A percentile compares a stretch with the other conserved stretches of the same genome.
These are phyloP conservation scores for Elymus sibiricus DNA, from an alignment of 176 grass and related monocot species.

Conservation along the genomic window DNA sequence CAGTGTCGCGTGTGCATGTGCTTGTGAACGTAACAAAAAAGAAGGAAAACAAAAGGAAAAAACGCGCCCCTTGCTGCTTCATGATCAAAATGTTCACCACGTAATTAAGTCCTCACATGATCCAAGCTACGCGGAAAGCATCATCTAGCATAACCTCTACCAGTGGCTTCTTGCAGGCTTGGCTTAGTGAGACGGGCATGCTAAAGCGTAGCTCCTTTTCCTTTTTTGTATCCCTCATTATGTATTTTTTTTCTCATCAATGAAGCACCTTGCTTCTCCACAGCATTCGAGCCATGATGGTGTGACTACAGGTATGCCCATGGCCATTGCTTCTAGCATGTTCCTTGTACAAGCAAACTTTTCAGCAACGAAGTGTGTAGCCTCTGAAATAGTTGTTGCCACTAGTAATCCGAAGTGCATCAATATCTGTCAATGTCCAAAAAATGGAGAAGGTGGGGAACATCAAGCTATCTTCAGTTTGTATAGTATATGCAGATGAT, in stretches of 20 bases:
- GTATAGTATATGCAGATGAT: constrained; percentile 16
- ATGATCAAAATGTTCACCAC: neutral
- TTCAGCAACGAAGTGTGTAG: constrained; percentile 83
- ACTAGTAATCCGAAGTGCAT: constrained; percentile 45
- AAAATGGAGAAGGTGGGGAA: neutral
- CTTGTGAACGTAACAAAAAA: too few relatives aligned
- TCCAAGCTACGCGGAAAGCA: neutral
- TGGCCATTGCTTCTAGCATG: constrained; percentile 88
- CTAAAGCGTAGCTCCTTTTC: constrained; percentile 81
- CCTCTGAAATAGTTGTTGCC: constrained; percentile 55
- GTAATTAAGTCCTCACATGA: neutral
- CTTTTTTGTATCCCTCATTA: constrained; percentile 86
- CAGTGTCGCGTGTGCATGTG: too few relatives aligned
- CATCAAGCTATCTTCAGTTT: constrained; percentile 7
- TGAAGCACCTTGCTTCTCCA: constrained; percentile 55
- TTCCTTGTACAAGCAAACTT: constrained; percentile 86
- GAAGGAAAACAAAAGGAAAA: neutral
- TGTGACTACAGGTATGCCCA: constrained; percentile 69
- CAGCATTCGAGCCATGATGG: constrained; percentile 84
- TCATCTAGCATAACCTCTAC: too few relatives aligned
- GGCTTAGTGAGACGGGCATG: constrained; percentile 62
- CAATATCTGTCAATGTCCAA: constrained; percentile 62
- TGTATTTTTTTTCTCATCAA: constrained; percentile 79
- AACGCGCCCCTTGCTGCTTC: neutral
- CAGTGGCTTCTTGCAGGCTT: too few relatives aligned